Percentiles rank a stretch among this genome's conserved stretches.
phyloP scores from a whole-genome alignment of 345 rosid species.

The Ceriops zippeliana region DNA sequence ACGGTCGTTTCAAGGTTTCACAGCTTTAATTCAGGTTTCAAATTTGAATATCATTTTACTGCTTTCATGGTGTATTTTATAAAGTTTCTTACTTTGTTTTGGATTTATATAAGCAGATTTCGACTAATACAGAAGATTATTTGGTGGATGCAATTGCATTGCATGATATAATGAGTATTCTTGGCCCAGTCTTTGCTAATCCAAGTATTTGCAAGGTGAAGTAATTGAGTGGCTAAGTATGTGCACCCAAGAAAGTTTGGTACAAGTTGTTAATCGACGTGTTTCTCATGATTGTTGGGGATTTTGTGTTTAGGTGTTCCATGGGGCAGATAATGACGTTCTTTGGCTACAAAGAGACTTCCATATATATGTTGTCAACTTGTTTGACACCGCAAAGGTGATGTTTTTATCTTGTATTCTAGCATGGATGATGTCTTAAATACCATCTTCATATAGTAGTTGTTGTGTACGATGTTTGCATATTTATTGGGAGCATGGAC shows the following conservation, averaged over 20 bases:
- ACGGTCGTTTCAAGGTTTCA: slow-evolving; percentile 79
- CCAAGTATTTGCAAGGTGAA: slow-evolving; percentile 77
- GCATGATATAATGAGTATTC: slow-evolving; percentile 71
- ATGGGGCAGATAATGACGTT: slow-evolving; percentile 92
- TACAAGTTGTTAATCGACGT: not conserved
- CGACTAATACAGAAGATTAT: slow-evolving; percentile 58
- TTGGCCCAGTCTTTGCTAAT: slow-evolving; percentile 67
- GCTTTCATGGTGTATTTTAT: not conserved
- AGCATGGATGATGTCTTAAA: too few relatives aligned
- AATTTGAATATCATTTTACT: not conserved
- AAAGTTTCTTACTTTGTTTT: not conserved
- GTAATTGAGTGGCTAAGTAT: not conserved
- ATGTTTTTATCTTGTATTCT: not conserved
- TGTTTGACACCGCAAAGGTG: slow-evolving; percentile 96
- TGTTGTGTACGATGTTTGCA: too few relatives aligned
- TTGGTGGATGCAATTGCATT: slow-evolving; percentile 74
- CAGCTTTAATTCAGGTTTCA: slow-evolving; percentile 77
- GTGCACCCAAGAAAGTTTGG: not conserved
- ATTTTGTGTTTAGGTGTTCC: slow-evolving; percentile 65
- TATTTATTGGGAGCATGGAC: too few relatives aligned
- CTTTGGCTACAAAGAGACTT: slow-evolving; percentile 96
- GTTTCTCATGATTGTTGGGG: slow-evolving; percentile 1
- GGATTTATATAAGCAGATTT: slow-evolving; percentile 44
- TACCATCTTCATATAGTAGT: too few relatives aligned
- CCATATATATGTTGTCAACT: slow-evolving; percentile 82